Evolutionary conservation across 495 filamentous ascomycete species (phyloP), one percentile per base, ranked within the genome.

Genomic region (Penicillium dipodomyicola): DNA sequence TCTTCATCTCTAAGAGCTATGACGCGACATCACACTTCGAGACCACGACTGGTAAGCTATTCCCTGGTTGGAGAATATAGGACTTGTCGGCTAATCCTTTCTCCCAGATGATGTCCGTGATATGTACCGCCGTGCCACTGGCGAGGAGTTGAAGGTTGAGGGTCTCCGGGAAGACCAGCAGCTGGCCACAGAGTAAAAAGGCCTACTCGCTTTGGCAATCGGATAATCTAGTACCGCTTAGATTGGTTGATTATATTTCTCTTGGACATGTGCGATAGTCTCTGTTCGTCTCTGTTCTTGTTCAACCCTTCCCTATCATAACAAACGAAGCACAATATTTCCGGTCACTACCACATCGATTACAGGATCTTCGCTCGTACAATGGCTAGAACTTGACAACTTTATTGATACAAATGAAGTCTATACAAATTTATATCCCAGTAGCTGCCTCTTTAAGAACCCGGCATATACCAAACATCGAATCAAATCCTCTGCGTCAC

Each of bases 1-100:
- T 99, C 72, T 99, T 91, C 79, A 92, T 99, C 67, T 96, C 91
- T 63, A 96, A 93, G 82, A 96, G 91, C 79, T 99, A 99, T 72
- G 94, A 99, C 69, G 87, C 94, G 32, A 95, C 90, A 58, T 94
- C 89, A 64, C 94, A 99, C 79, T 99, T 99, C 65, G 94, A 99
- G 82, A 96, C 91, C 12, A 89, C 86, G 23, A 91, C 87, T 47
- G 79, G 85, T 85, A 79, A 66, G 72, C 53, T 43, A 4, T 43
- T 22, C 25, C 32, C 9, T 27, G 8, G 25, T 42, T 4, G 12
- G 2, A 42, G 22, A 23, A 6, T 35, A 0, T 32, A 49, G 22
- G 17, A 7, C 6, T 32, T 2, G 8, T 47, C 56, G n/a, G 17
- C 58, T 67, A 37, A 63, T 39, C 7, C 14, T 20, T 11, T 32